Percentiles rank a stretch among this genome's conserved stretches.
Conservation (phyloP, 148 eudicot genomes). For the Rhododendron henanense region DNA sequence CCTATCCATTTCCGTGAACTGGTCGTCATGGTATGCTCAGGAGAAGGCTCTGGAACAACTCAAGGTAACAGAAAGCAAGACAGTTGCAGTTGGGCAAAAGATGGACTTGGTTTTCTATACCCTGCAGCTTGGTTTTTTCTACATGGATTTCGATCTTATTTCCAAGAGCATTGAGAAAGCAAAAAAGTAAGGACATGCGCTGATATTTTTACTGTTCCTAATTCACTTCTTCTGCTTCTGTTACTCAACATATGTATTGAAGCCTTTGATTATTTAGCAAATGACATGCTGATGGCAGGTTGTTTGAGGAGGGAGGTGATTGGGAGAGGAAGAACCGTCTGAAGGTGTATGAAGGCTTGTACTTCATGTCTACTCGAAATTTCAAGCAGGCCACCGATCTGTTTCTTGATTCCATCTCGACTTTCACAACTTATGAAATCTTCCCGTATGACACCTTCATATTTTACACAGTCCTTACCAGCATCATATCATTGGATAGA, state of each 20-base stretch:
- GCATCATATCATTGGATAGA: constrained; percentile 86
- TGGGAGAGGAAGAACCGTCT: constrained; percentile 98
- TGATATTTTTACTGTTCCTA: neutral
- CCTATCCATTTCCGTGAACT: neutral
- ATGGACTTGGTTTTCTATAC: constrained; percentile 96
- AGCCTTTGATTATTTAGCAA: neutral
- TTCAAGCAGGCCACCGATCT: constrained; percentile 88
- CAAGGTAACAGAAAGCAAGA: constrained; percentile 88
- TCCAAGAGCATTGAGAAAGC: constrained; percentile 94
- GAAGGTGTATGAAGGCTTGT: constrained; percentile 97
- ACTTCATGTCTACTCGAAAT: constrained; percentile 86
- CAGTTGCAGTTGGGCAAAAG: constrained; percentile 97
- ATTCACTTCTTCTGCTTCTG: neutral
- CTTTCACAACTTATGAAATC: constrained; percentile 94
- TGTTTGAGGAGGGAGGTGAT: constrained; percentile 99
- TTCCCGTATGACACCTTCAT: constrained; percentile 92
- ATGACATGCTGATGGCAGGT: constrained; percentile 32
- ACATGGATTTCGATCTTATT: constrained; percentile 93
- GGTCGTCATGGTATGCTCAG: constrained; percentile 25
- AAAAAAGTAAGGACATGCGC: constrained; percentile 54
- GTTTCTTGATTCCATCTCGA: constrained; percentile 95
- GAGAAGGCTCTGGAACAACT: constrained; percentile 93
- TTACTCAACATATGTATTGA: neutral
- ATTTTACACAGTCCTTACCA: constrained; percentile 84
- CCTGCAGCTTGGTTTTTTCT: constrained; percentile 79